Evolutionary conservation across 2,329 filamentous ascomycete species (phyloP).

Genomic region (Fusarium domesticum): DNA sequence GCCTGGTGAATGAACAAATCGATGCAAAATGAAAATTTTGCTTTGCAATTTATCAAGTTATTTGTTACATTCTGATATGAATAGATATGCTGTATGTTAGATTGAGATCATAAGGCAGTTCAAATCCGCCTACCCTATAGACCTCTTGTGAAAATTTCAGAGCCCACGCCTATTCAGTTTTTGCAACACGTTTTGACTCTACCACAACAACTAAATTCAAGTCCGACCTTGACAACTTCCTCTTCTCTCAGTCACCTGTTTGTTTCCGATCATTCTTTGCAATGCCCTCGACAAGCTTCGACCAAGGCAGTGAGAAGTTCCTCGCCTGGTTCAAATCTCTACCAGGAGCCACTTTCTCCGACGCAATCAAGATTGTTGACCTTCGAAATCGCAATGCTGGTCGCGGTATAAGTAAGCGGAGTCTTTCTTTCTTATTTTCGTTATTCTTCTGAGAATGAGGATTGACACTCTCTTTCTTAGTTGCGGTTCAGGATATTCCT

Average conservation of each 20-base stretch:
- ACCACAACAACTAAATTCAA: slow-evolving; percentile 2
- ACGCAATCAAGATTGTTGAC: slow-evolving; percentile 51
- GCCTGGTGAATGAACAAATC: no score
- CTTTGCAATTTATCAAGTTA: background rate
- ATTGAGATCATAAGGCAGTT: no score
- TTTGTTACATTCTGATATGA: no score
- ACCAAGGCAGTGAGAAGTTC: slow-evolving; percentile 44
- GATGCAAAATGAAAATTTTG: no score
- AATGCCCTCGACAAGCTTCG: slow-evolving; percentile 35
- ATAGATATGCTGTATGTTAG: no score
- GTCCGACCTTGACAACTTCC: background rate
- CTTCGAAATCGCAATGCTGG: slow-evolving; percentile 50
- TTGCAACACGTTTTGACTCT: no score
- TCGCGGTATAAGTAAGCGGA: slow-evolving; percentile 50
- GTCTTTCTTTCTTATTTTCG: background rate
- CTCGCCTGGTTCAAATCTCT: slow-evolving; percentile 52
- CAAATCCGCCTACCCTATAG: background rate
- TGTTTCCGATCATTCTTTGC: background rate
- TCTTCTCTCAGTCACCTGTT: background rate
- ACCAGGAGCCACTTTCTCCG: slow-evolving; percentile 53
- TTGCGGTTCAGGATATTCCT: slow-evolving; percentile 66
- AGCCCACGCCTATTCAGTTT: no score
- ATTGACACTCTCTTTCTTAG: slow-evolving; percentile 61
- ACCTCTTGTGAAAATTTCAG: background rate
- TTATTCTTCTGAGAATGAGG: background rate